Evolutionary conservation across 2,329 filamentous ascomycete genomes (phyloP).

Genomic region (Coniella vitis): DNA sequence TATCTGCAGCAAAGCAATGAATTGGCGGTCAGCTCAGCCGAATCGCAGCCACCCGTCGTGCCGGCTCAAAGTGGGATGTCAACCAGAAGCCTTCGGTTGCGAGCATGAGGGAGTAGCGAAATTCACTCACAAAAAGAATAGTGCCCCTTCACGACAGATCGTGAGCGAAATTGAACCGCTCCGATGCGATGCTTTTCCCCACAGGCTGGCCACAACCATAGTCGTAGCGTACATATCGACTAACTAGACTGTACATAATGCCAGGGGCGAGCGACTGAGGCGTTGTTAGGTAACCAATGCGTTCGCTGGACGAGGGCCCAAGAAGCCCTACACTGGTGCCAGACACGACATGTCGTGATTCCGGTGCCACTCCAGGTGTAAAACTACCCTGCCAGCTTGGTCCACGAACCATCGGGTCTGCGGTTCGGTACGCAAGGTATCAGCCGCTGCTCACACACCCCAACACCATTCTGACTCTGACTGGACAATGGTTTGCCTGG

Average conservation of each 20-base stretch:
- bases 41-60: slow-evolving; percentile 20
- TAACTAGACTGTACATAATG: too few species aligned
- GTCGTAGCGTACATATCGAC: too few species aligned
- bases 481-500: not conserved
- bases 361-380: slow-evolving; percentile 12
- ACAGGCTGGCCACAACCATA: too few species aligned
- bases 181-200: too few species aligned
- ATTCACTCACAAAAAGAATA: too few species aligned
- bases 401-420: slow-evolving; percentile 18
- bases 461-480: not conserved
- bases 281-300: not conserved
- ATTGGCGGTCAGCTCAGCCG: slow-evolving; percentile 43
- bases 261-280: not conserved
- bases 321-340: slow-evolving; percentile 1
- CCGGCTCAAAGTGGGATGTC: slow-evolving; percentile 10
- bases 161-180: too few species aligned
- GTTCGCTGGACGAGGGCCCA: slow-evolving; percentile 4
- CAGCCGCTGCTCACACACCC: slow-evolving; percentile 1
- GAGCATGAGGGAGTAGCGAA: slow-evolving; percentile 9
- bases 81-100: slow-evolving; percentile 17
- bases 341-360: not conserved
- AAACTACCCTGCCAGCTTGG: slow-evolving; percentile 22
- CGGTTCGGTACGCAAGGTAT: slow-evolving; percentile 20
- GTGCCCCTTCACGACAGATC: too few species aligned
- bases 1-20: slow-evolving; percentile 25